These are phyloP conservation scores for Colletotrichum melonis DNA, from an alignment of 2,329 filamentous ascomycete genomes.

Conservation along the genomic window DNA sequence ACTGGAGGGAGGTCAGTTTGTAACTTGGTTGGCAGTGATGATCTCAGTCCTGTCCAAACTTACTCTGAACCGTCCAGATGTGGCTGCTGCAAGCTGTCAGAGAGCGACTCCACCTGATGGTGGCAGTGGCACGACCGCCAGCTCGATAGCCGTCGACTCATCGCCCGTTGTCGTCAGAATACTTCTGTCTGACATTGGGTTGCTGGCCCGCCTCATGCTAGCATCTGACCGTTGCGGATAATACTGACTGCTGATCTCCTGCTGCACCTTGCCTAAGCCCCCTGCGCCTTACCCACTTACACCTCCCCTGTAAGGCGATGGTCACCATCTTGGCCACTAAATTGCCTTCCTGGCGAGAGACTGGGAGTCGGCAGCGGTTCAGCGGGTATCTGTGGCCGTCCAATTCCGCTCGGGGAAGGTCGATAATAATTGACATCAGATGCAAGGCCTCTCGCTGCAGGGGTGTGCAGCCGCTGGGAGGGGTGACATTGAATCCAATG, in stretches of 20 bases:
- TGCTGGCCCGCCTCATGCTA: slow-evolving; percentile 5
- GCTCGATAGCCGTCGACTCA: not conserved
- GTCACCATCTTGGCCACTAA: slow-evolving; percentile 11
- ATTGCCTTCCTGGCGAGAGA: not conserved
- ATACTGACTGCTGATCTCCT: slow-evolving; percentile 8
- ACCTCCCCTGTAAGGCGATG: not conserved
- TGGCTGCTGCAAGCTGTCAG: not conserved
- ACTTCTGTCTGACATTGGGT: not conserved
- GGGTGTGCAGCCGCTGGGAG: slow-evolving; percentile 19
- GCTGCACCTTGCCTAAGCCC: not conserved
- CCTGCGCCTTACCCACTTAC: slow-evolving; percentile 9
- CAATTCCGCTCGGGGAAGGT: not conserved
- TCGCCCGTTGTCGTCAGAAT: not conserved
- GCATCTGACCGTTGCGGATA: slow-evolving; percentile 6
- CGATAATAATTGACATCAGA: slow-evolving; percentile 11
- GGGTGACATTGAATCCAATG: slow-evolving; percentile 24
- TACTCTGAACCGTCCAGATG: not conserved
- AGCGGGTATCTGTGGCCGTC: slow-evolving; percentile 22
- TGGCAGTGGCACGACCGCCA: not conserved
- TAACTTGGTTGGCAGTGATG: not conserved
- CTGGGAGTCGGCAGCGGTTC: slow-evolving; percentile 12
- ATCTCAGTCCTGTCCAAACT: not conserved
- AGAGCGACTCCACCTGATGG: not conserved
- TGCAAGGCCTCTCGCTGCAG: slow-evolving; percentile 24
- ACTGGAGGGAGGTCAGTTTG: not conserved